Base-by-base conservation (phyloP, 768 basidiomycete genomes). In the Butyriboletus loyo region DNA sequence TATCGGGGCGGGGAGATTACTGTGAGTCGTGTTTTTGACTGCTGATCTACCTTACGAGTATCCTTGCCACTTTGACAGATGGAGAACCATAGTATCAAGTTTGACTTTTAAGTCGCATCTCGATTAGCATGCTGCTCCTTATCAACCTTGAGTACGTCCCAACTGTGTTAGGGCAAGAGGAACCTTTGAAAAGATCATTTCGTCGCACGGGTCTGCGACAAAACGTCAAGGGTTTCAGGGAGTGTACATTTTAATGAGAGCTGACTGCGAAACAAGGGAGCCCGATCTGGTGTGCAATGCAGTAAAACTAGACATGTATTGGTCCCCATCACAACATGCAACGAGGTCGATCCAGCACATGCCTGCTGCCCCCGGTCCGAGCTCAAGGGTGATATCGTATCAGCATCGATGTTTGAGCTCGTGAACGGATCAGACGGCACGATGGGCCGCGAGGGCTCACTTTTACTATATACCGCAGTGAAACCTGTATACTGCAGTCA, bases 1-100 rank as follows among this genome's bases (percentile, higher is more conserved):
- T 98, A 98, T 71, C 82, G 83, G 40, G 94, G 96, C 13, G 96
- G 96, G 36, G 91, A 95, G 66, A 99, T 99, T 55, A 96, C 94
- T 43, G 92, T 95, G 58, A 67, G 81, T 70, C 6, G 17, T 22
- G 15, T 17, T 27, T 58, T 22, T 5, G 7, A 41, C 37, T n/a
- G 24, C 17, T 46, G 32, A 28, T 53, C 15, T 21, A 25, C 28
- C 47, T 55, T 30, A 48, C 28, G 30, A 38, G 21, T 53, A 25
- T 45, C 21, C 48, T 52, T 42, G 30, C 28, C 34, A 5, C 35
- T 53, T 52, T 25, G 24, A 7, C 57, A 93, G 87, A 75, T 96
- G 80, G 71, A 83, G 59, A 88, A 82, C 53, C 89, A 91, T 67
- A 94, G 91, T 64, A 91, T 92, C 77, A 96, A 91, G 65, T 96